Conservation (phyloP, 139 green algal genomes). For the Chlamydomonas sphaeroides region DNA sequence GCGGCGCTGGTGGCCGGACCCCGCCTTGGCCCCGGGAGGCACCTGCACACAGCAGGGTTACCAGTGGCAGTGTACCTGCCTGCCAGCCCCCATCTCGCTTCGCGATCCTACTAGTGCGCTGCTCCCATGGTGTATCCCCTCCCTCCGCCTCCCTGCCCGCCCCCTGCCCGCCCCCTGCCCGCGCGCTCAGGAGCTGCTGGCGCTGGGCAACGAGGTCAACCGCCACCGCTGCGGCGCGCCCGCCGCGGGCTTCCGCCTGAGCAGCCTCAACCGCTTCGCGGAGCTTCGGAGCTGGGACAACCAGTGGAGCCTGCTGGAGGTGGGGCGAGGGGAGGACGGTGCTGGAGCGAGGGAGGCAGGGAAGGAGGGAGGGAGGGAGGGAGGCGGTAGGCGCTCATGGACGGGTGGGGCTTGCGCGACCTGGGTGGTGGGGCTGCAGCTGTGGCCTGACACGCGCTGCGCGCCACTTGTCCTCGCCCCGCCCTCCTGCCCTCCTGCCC, state of each 20-base stretch:
- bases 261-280: constrained; percentile 2
- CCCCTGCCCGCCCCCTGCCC: not conserved
- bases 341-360: not conserved
- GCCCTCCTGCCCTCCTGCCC: no score
- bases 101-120: no score
- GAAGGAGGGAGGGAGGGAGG: not conserved
- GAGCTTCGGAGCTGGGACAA: constrained; percentile 26
- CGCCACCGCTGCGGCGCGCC: not conserved
- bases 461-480: no score
- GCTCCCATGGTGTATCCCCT: no score
- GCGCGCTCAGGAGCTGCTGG: constrained; percentile 30
- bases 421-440: no score
- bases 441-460: no score
- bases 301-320: constrained; percentile 32
- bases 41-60: no score
- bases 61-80: no score
- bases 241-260: constrained; percentile 21
- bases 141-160: not conserved
- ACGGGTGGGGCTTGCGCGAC: no score
- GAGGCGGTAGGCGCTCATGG: not conserved
- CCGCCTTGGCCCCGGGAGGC: no score
- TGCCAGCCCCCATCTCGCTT: no score
- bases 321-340: not conserved
- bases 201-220: constrained; percentile 33
- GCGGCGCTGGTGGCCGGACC: no score